Base-by-base conservation (phyloP, 257 asterid genomes). In the Solanum chilense region DNA sequence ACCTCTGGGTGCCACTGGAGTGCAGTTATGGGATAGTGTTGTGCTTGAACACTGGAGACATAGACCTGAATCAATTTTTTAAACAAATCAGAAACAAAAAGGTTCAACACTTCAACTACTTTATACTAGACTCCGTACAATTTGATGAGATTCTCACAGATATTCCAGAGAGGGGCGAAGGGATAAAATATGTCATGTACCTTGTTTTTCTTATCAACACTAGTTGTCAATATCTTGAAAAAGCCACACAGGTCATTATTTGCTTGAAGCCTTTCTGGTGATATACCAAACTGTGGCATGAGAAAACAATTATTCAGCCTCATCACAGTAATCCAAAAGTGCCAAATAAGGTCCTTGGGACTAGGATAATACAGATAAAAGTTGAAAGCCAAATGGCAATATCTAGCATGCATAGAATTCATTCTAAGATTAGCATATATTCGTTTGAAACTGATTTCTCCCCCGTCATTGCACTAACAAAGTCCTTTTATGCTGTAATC, bases 1-100 rank as follows among this genome's bases (percentile, higher is more conserved):
- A 97, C 99, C 99, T 96, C 99, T 69, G 99, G 99, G 89, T 97
- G 99, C 98, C 98, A 97, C 88, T 95, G 99, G 89, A 94, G 91
- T 85, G 95, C 99, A 88, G 97, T 92, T 58, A 97, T 91, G 44
- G 99, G 99, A 85, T 95, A 96, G 87, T 73, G 86, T 80, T 86
- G 92, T 85, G 96, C 99, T 91, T 92, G 92, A 88, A 93, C 95
- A 29, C 98, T 94, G 33, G 99, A 97, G 87, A 95, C 99, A 87
- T 95, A 97, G 68, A 90, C 94, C 99, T 97, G 88, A 90, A 80
- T 90, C 52, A 88, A 71, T 47, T 82, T 49, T 23, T 56, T 11
- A 13, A 35, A 12, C 64, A 62, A 47, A 39, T 71, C 68, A 85
- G 83, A 47, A 45, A 80, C 7, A 80, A 80, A 16, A 78, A 47